phyloP scores from a whole-genome alignment of 179 eudicot species.

The Amaranthus tricolor region DNA sequence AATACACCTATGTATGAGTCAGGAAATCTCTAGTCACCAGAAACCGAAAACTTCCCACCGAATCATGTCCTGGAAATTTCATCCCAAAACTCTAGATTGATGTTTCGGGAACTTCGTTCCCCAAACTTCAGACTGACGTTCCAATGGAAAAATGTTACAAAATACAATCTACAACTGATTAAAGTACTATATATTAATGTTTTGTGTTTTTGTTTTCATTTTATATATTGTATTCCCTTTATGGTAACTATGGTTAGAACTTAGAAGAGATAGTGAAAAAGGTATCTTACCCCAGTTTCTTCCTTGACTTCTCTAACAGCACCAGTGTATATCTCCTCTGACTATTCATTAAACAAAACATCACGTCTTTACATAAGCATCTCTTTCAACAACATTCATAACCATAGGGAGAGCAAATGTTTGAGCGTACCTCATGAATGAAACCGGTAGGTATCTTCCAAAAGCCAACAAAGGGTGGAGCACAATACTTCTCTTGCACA shows the following conservation, averaged over 20 bases:
- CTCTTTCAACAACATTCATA: neutral
- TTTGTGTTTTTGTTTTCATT: too few species aligned
- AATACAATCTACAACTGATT: too few species aligned
- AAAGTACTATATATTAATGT: too few species aligned
- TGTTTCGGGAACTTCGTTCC: too few species aligned
- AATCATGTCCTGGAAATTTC: too few species aligned
- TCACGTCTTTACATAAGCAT: neutral
- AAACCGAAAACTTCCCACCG: neutral
- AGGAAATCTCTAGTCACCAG: neutral
- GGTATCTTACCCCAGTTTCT: conserved; percentile 76
- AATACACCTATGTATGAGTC: too few species aligned
- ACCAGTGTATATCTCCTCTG: conserved; percentile 82
- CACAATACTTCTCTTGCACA: conserved; percentile 74
- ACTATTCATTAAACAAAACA: conserved; percentile 29
- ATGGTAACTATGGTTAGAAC: too few species aligned
- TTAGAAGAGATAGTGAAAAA: too few species aligned
- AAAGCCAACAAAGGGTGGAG: conserved; percentile 51
- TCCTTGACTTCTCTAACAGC: conserved; percentile 92
- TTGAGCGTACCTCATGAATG: conserved; percentile 56
- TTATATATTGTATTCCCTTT: too few species aligned
- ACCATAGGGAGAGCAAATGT: neutral
- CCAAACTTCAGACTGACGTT: too few species aligned
- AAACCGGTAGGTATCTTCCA: conserved; percentile 97
- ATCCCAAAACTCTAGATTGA: too few species aligned
- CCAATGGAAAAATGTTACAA: too few species aligned